These are phyloP conservation scores for Patellaria atrata DNA, from an alignment of 495 filamentous ascomycete genomes.

Conservation along the genomic window DNA sequence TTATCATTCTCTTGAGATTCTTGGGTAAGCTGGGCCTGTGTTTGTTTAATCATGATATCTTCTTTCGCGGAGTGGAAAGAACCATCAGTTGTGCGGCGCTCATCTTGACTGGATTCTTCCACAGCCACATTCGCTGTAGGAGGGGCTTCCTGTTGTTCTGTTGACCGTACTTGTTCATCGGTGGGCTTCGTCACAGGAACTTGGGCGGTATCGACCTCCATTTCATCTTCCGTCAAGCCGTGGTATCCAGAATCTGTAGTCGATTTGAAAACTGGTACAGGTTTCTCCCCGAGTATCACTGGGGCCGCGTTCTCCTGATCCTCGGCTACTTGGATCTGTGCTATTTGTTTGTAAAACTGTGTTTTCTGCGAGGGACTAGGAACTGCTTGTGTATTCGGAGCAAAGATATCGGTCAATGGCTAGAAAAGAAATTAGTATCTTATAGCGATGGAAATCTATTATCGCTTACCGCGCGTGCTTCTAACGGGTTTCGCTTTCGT, in stretches of 20 bases:
- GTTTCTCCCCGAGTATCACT: not conserved
- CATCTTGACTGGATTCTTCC: slow-evolving; percentile 21
- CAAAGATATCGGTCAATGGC: slow-evolving; percentile 76
- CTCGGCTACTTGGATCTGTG: slow-evolving; percentile 21
- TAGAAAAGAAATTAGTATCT: slow-evolving; percentile 26
- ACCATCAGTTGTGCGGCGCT: slow-evolving; percentile 39
- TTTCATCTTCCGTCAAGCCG: slow-evolving; percentile 49
- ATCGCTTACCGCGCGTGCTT: slow-evolving; percentile 51
- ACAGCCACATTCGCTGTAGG: slow-evolving; percentile 23
- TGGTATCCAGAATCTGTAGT: slow-evolving; percentile 67
- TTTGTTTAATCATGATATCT: slow-evolving; percentile 32
- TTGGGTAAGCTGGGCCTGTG: too few relatives aligned
- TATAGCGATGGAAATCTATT: not conserved
- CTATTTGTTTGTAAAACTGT: slow-evolving; percentile 16
- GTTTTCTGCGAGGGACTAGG: slow-evolving; percentile 19
- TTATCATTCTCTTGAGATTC: too few relatives aligned
- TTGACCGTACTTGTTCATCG: slow-evolving; percentile 1
- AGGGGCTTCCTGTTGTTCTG: slow-evolving; percentile 25
- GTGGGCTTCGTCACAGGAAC: slow-evolving; percentile 9
- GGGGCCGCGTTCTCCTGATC: slow-evolving; percentile 7
- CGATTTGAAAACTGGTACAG: slow-evolving; percentile 12
- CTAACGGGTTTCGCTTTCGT: slow-evolving; percentile 50
- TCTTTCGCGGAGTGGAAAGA: slow-evolving; percentile 60
- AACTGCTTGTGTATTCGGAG: slow-evolving; percentile 28
- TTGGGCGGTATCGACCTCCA: slow-evolving; percentile 27